Evolutionary conservation across 441 rosid genomes (phyloP), one percentile per base, ranked within the genome.

Genomic region (Theobroma grandiflorum): DNA sequence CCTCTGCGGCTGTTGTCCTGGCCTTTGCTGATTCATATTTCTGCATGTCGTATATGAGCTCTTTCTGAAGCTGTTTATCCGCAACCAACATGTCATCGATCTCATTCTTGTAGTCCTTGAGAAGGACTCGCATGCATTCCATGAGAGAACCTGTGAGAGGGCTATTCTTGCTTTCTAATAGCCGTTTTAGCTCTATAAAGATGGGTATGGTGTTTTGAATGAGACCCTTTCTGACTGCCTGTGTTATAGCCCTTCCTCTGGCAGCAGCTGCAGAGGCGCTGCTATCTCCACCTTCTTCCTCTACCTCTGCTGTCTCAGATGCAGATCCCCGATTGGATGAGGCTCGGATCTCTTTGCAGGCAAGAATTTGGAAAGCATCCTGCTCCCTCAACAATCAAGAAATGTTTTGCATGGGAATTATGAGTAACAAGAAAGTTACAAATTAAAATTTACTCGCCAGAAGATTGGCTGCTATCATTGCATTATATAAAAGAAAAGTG

Each of bases 201-300:
- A 96, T 94, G 57, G 99, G 99, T 26, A 96, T 94, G 67, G 98
- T 96, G 89, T 96, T 93, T 73, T 93, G 97, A 76, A 95, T 93
- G 61, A 96, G 93, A 14, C 98, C 89, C 87, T 92, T 96, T 83
- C 94, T 89, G 6, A 95, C 95, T 63, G 97, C 98, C 82, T 93
- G 99, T 15, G 91, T 96, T 79, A 96, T 93, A 31, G 93, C 96
- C 85, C 94, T 88, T 74, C 98, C 97, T 88, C 89, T 93, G 4
- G 95, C 94, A 4, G 94, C 89, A 8, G 91, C 84, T 4, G 85
- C 83, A 1, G 89, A 76, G 35, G 90, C 84, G 70, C 83, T 87
- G 5, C 71, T 52, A 2, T 86, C 92, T 18, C 87, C 89, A 10
- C 79, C 85, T 74, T 89, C 97, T 78, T 91, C 95, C 52, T 93